Percentiles rank a stretch among this genome's conserved stretches.
Conservation (phyloP, 306 rosid species). For the Lupinus albus region DNA sequence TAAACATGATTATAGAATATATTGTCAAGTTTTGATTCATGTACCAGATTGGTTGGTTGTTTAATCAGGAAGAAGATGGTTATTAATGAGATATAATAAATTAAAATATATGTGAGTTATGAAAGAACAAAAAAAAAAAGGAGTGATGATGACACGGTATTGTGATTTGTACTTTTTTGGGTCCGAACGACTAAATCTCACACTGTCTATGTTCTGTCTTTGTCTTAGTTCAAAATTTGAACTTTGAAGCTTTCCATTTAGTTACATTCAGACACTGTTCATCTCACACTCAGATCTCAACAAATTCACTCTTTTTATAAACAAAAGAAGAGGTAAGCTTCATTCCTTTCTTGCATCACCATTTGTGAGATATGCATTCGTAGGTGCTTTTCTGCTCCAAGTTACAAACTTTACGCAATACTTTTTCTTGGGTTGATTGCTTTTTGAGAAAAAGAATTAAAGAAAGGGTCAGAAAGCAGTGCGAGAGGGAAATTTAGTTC, state of each 20-base stretch:
- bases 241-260: not conserved
- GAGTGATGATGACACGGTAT: constrained; percentile 49
- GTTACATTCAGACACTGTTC: no score
- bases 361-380: not conserved
- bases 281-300: constrained; percentile 37
- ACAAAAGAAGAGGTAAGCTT: constrained; percentile 25
- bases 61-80: not conserved
- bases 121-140: not conserved
- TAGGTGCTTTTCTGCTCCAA: constrained; percentile 8
- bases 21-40: no score
- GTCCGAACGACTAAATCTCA: constrained; percentile 54
- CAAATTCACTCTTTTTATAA: constrained; percentile 2
- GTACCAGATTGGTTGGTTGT: no score
- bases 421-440: constrained; percentile 15
- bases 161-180: constrained; percentile 48
- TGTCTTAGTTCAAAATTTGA: not conserved
- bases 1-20: no score
- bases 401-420: not conserved
- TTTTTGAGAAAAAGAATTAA: not conserved
- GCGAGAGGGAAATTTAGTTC: constrained; percentile 23
- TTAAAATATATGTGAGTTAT: not conserved
- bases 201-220: constrained; percentile 28
- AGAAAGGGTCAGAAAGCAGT: not conserved
- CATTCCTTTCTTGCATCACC: constrained; percentile 13
- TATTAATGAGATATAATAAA: not conserved